Evolutionary conservation across 495 filamentous ascomycete species (phyloP).

Genomic region (Ascodesmis nigricans): DNA sequence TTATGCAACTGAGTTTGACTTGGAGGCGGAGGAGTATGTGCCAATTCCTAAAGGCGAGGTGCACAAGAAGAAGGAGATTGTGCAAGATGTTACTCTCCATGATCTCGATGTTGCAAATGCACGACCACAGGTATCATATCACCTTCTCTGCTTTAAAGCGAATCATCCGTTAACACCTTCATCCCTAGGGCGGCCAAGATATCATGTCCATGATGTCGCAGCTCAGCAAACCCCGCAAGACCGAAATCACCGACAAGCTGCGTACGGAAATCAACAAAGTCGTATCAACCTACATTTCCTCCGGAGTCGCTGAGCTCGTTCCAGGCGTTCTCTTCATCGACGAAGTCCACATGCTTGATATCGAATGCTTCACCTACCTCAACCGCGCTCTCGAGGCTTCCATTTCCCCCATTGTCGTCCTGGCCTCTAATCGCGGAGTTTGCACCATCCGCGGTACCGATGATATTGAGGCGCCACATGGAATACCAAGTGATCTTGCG

Average conservation of each 20-base stretch:
- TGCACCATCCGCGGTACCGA: constrained; percentile 74
- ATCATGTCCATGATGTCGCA: constrained; percentile 99
- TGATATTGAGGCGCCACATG: constrained; percentile 74
- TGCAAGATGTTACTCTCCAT: constrained; percentile 89
- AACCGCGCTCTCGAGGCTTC: constrained; percentile 90
- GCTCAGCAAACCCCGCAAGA: constrained; percentile 95
- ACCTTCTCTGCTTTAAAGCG: constrained; percentile 58
- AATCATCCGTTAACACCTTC: neutral
- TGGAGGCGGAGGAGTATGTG: constrained; percentile 96
- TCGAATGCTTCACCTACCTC: constrained; percentile 96
- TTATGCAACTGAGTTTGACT: constrained; percentile 89
- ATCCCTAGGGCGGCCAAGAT: constrained; percentile 44
- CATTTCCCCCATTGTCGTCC: constrained; percentile 91
- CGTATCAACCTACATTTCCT: constrained; percentile 95
- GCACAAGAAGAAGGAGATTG: constrained; percentile 88
- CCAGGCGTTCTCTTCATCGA: constrained; percentile 96
- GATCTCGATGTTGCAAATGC: constrained; percentile 99
- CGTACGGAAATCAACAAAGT: constrained; percentile 98
- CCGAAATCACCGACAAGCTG: constrained; percentile 92
- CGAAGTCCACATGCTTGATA: constrained; percentile 98
- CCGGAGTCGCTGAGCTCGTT: constrained; percentile 95
- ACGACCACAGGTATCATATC: constrained; percentile 76
- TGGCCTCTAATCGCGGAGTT: constrained; percentile 94
- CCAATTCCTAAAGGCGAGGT: constrained; percentile 97
- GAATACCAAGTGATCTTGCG: constrained; percentile 84